Percentiles rank a stretch among this genome's conserved stretches.
Evolutionary conservation across 441 rosid genomes (phyloP).

Genomic region (Mallotus japonicus): DNA sequence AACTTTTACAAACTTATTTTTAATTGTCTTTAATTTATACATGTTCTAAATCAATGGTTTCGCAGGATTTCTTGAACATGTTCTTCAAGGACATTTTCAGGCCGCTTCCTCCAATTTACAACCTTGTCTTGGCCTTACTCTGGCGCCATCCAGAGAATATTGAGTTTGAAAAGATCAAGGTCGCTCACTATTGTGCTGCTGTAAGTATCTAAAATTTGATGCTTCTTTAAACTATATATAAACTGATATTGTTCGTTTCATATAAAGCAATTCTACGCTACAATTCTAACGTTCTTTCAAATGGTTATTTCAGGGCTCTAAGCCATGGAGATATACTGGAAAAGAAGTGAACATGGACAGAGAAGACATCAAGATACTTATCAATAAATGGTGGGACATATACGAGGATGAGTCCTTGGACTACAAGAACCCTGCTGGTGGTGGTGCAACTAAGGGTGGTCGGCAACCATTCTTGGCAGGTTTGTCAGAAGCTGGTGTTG

Average conservation of each 20-base stretch:
- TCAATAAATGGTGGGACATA: constrained; percentile 70
- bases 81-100: constrained; percentile 57
- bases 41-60: too few relatives aligned
- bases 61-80: constrained; percentile 69
- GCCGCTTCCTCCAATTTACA: constrained; percentile 57
- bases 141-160: constrained; percentile 75
- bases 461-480: constrained; percentile 38
- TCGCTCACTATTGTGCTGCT: constrained; percentile 71
- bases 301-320: constrained; percentile 33
- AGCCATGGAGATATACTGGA: constrained; percentile 70
- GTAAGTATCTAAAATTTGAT: constrained; percentile 28
- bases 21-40: too few relatives aligned
- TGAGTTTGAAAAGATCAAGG: constrained; percentile 52
- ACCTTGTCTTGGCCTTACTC: constrained; percentile 66
- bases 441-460: constrained; percentile 9
- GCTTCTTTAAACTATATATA: too few relatives aligned
- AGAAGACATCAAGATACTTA: constrained; percentile 59
- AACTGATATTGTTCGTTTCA: too few relatives aligned
- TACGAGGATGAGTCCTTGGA: constrained; percentile 58
- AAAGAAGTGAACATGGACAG: constrained; percentile 68
- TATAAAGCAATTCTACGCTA: neutral
- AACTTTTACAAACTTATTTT: neutral
- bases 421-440: constrained; percentile 32
- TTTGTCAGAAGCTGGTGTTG: constrained; percentile 43
- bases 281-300: neutral